A percentile compares a stretch with the other conserved stretches of the same genome.
phyloP scores from a whole-genome alignment of 352 stramenopile genomes.

The Globisporangium middletonii region DNA sequence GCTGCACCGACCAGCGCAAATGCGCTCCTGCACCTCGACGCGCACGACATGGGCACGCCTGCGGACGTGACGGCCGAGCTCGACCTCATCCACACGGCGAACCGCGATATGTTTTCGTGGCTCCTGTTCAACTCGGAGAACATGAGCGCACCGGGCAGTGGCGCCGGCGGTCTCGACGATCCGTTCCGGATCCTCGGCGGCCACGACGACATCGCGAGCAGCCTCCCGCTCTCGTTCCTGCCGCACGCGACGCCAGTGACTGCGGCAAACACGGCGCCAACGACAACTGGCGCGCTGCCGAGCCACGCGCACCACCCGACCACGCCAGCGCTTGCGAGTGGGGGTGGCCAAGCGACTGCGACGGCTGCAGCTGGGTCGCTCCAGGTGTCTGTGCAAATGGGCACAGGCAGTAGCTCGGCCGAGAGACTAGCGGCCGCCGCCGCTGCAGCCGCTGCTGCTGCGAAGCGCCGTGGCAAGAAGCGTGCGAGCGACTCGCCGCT shows the following conservation, averaged over 20 bases:
- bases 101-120: slow-evolving; percentile 85
- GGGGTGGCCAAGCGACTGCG: slow-evolving; percentile 9
- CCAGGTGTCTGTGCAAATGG: slow-evolving; percentile 15
- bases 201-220: slow-evolving; percentile 19
- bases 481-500: slow-evolving; percentile 31
- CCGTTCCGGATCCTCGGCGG: slow-evolving; percentile 57
- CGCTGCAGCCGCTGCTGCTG: slow-evolving; percentile 11
- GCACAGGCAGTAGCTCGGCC: not conserved
- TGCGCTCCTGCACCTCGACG: slow-evolving; percentile 11
- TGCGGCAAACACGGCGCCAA: slow-evolving; percentile 5
- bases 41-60: slow-evolving; percentile 17
- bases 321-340: slow-evolving; percentile 1
- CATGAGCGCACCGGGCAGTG: slow-evolving; percentile 41
- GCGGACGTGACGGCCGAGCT: slow-evolving; percentile 40
- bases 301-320: slow-evolving; percentile 1
- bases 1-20: not conserved
- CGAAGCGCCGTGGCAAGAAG: slow-evolving; percentile 52
- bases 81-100: slow-evolving; percentile 59
- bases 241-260: slow-evolving; percentile 9
- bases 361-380: slow-evolving; percentile 11
- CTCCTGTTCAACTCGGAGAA: slow-evolving; percentile 84
- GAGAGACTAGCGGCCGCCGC: slow-evolving; percentile 10
- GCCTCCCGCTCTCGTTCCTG: slow-evolving; percentile 32
- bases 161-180: slow-evolving; percentile 31
- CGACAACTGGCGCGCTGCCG: slow-evolving; percentile 7